Evolutionary conservation across 1,284 basidiomycete genomes (phyloP), one percentile per base, ranked within the genome.

Genomic region (Naganishia albida): DNA sequence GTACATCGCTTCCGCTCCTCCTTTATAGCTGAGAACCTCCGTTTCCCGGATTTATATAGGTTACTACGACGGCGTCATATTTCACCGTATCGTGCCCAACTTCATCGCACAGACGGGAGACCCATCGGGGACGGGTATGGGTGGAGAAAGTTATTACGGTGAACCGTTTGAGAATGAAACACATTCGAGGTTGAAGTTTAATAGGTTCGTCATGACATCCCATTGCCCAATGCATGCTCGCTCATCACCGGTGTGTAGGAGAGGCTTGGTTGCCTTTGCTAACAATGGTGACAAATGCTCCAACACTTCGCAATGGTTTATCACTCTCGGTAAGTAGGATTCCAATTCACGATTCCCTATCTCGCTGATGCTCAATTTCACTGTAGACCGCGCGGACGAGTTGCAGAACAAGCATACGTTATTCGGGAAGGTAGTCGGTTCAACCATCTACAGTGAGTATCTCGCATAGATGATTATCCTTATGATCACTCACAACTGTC

Each of bases 101-200:
- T 97, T 98, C 75, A 85, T 96, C 55, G 87, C 96, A 2, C 95
- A 98, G 77, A 92, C 93, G 1, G 95, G 95, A n/a, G 95, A 98
- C 74, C 88, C 86, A 65, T 93, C 93, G 0, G 92, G 92, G 0
- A 93, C 91, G 0, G 95, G 95, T 0, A 86, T 80, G 3, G 93
- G 94, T 3, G 94, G 94, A 70, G 92, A 93, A 75, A 93, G 90
- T 0, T 88, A 93, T 74, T 94, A 90, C 69, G 92, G 91, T 78
- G 90, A 94, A 71, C 89, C 89, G 0, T 96, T 97, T 71, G 86
- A 89, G 71, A 91, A 96, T 79, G 93, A 97, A 79, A 87, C 92
- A n/a, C 91, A 94, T 73, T 91, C 93, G 7, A 85, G 96, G 26
- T 80, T 99, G 62, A 80, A 80, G 62, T 80, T 79, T 68, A 78